Conservation (phyloP, 1,284 basidiomycete genomes). For the Cutaneotrichosporon spelunceum region DNA sequence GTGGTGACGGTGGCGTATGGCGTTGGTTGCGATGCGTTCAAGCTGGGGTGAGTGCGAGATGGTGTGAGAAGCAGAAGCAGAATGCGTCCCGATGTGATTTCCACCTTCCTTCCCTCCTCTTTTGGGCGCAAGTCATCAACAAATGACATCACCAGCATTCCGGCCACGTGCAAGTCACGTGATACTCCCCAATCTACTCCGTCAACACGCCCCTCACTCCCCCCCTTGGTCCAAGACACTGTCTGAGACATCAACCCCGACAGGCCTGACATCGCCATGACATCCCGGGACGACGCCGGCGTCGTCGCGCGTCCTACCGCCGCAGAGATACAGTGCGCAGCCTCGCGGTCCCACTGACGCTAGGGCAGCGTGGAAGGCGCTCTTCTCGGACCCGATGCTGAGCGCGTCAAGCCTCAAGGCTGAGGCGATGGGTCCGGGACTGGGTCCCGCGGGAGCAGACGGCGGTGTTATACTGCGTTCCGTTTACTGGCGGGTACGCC, state of each 20-base stretch:
- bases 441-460: conserved; percentile 35
- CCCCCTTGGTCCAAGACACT: not conserved
- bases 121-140: too few species aligned
- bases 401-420: conserved; percentile 41
- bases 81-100: too few species aligned
- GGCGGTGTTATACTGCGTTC: conserved; percentile 46
- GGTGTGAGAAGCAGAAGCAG: too few species aligned
- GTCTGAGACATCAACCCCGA: not conserved
- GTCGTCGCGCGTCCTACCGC: not conserved
- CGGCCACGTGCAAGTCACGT: not conserved
- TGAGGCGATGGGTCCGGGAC: conserved; percentile 35
- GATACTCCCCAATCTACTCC: not conserved
- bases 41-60: not conserved
- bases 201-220: not conserved
- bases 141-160: not conserved
- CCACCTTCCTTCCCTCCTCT: too few species aligned
- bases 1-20: not conserved
- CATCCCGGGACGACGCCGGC: not conserved
- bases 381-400: conserved; percentile 49
- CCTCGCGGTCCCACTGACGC: not conserved
- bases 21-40: too few species aligned
- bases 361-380: conserved; percentile 39
- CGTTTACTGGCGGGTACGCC: conserved; percentile 51
- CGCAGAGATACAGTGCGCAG: not conserved
- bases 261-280: not conserved